Evolutionary conservation across 2,329 filamentous ascomycete genomes (phyloP).

Genomic region (Penicillium frequentans): DNA sequence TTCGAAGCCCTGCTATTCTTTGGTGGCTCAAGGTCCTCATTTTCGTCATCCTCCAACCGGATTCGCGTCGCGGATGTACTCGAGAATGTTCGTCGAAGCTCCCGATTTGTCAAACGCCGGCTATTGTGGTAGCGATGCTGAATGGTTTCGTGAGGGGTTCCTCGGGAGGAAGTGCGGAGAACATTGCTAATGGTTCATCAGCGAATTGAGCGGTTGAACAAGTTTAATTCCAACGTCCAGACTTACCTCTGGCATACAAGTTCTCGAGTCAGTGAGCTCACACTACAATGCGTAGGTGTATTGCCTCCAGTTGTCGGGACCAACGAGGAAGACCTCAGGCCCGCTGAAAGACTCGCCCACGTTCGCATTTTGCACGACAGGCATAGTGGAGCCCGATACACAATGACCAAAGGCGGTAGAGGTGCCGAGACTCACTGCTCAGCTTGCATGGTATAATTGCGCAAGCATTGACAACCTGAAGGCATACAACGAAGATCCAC

Average conservation of each 20-base stretch:
- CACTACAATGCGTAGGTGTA: not conserved
- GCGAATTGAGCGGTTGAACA: not conserved
- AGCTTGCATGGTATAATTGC: not conserved
- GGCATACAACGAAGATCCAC: not conserved
- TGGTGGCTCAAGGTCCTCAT: not conserved
- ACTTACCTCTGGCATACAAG: constrained; percentile 1
- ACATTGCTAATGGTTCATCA: not conserved
- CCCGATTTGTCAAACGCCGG: not conserved
- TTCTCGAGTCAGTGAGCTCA: not conserved
- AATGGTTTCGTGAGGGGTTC: not conserved
- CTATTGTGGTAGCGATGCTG: not conserved
- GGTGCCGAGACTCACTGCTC: not conserved
- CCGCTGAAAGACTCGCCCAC: constrained; percentile 19
- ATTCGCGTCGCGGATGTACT: not conserved
- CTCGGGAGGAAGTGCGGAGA: not conserved
- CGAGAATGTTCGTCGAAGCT: not conserved
- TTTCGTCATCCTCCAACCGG: not conserved
- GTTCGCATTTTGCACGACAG: constrained; percentile 22
- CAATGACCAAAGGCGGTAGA: not conserved
- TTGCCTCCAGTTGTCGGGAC: constrained; percentile 4
- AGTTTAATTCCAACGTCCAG: not conserved
- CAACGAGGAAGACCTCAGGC: constrained; percentile 17
- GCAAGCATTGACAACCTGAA: not conserved
- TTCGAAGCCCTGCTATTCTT: not conserved
- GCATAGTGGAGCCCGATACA: constrained; percentile 17